Percentiles rank a stretch among this genome's conserved stretches.
phyloP scores from a whole-genome alignment of 2,329 filamentous ascomycete genomes.

The Alternaria rosae region DNA sequence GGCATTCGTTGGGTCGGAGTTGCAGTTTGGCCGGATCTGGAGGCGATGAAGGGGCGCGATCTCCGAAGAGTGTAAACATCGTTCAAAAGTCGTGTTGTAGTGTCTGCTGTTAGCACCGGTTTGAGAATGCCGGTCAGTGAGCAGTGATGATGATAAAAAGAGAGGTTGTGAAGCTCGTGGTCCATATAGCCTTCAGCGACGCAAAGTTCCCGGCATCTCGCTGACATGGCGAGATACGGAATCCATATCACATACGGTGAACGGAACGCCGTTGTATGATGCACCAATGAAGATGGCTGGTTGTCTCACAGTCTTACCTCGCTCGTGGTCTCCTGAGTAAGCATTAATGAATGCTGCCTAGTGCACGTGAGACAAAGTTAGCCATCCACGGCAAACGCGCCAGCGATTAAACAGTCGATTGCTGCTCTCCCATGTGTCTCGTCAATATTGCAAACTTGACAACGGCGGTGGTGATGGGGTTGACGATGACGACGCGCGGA shows the following conservation, averaged over 20 bases:
- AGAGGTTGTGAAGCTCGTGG: not conserved
- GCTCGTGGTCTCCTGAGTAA: not conserved
- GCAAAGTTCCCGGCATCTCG: not conserved
- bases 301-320: not conserved
- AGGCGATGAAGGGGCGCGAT: slow-evolving; percentile 17
- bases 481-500: slow-evolving; percentile 10
- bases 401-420: not conserved
- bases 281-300: not conserved
- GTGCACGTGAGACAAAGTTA: not conserved
- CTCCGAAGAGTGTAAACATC: slow-evolving; percentile 20
- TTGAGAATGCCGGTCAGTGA: too few relatives aligned
- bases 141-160: not conserved
- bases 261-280: not conserved
- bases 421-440: not conserved
- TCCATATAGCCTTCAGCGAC: not conserved
- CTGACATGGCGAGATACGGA: not conserved
- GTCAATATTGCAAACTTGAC: not conserved
- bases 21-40: slow-evolving; percentile 25
- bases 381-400: not conserved
- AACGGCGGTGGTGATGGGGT: not conserved
- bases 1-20: slow-evolving; percentile 19
- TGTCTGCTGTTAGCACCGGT: not conserved
- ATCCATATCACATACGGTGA: not conserved
- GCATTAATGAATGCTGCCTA: not conserved
- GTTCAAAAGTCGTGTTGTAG: not conserved